These are phyloP conservation scores for Atkinsonella hypoxylon DNA, from an alignment of 2,329 filamentous ascomycete species.

Conservation along the genomic window DNA sequence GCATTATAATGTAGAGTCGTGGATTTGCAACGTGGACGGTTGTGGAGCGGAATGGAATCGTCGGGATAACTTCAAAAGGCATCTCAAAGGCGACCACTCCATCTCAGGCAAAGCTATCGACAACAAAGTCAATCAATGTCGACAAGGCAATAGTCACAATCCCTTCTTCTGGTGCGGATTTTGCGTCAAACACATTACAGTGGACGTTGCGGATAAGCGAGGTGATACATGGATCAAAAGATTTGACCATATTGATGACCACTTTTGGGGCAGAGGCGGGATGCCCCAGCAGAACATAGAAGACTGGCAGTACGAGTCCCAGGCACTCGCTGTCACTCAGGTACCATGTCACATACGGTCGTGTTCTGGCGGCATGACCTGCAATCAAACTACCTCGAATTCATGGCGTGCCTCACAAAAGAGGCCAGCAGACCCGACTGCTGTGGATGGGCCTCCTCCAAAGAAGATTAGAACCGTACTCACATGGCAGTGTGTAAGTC, in stretches of 20 bases:
- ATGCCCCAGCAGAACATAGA: slow-evolving; percentile 30
- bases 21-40: slow-evolving; percentile 48
- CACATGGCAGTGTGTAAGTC: slow-evolving; percentile 7
- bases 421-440: neutral
- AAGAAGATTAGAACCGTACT: neutral
- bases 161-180: slow-evolving; percentile 80
- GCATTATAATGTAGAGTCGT: slow-evolving; percentile 60
- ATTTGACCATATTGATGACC: slow-evolving; percentile 63
- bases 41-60: slow-evolving; percentile 52
- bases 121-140: slow-evolving; percentile 37
- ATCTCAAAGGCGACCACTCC: slow-evolving; percentile 43
- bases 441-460: neutral
- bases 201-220: slow-evolving; percentile 27
- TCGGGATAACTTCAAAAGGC: slow-evolving; percentile 45
- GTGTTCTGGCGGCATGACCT: slow-evolving; percentile 3
- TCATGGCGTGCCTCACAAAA: neutral
- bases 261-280: slow-evolving; percentile 44
- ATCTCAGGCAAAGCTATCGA: slow-evolving; percentile 22
- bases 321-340: neutral
- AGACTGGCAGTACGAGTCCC: slow-evolving; percentile 38
- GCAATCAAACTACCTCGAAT: neutral
- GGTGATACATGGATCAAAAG: slow-evolving; percentile 43
- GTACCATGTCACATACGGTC: slow-evolving; percentile 7
- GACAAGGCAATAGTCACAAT: slow-evolving; percentile 53
- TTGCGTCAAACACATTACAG: slow-evolving; percentile 46